These are phyloP conservation scores for Schwanniomyces etchellsii DNA, from an alignment of 1,139 yeast species.

Conservation along the genomic window DNA sequence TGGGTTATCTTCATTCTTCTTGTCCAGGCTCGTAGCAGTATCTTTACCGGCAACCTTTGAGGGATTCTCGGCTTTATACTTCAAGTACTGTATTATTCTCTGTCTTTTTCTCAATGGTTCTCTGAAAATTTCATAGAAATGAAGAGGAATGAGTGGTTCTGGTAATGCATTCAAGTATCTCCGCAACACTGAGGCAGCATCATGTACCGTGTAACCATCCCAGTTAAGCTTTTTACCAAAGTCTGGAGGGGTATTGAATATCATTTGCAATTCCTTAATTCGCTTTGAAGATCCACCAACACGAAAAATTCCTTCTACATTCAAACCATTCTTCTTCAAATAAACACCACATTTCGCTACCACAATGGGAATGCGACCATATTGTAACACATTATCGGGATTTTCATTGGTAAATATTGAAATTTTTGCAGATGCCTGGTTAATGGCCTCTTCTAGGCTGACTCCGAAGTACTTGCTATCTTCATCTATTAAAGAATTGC, in stretches of 20 bases:
- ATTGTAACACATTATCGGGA: conserved; percentile 50
- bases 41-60: conserved; percentile 11
- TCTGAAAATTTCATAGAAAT: conserved; percentile 72
- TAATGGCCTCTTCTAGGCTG: conserved; percentile 63
- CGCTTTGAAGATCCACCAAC: conserved; percentile 91
- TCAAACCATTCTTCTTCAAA: conserved; percentile 69
- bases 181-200: conserved; percentile 87
- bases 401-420: conserved; percentile 52
- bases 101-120: conserved; percentile 64
- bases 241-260: conserved; percentile 82
- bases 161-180: conserved; percentile 84
- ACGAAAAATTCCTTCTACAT: conserved; percentile 87
- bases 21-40: background rate
- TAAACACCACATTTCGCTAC: conserved; percentile 93
- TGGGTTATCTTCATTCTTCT: background rate
- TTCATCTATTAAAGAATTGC: conserved; percentile 39
- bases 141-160: conserved; percentile 84
- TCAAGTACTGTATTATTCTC: conserved; percentile 57
- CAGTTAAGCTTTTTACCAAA: conserved; percentile 84
- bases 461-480: conserved; percentile 78
- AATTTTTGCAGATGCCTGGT: conserved; percentile 71
- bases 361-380: conserved; percentile 81
- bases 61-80: conserved; percentile 45
- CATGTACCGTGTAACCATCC: conserved; percentile 97
- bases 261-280: conserved; percentile 75